A percentile compares a stretch with the other conserved stretches of the same genome.
Conservation (phyloP, 164 flowering plant species). For the Aristolochia californica region DNA sequence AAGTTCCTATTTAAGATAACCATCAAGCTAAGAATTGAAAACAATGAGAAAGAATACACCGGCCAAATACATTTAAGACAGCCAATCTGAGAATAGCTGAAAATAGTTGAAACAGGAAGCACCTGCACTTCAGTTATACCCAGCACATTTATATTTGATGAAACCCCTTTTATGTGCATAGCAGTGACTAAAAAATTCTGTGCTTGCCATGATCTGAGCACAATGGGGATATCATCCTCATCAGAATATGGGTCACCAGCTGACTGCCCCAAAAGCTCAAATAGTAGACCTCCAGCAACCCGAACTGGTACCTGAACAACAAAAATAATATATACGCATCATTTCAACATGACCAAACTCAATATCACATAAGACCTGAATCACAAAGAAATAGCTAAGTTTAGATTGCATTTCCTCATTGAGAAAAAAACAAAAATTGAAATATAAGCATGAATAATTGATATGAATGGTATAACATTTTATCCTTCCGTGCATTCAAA, state of each 20-base stretch:
- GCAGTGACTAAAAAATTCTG: constrained; percentile 75
- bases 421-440: too few species aligned
- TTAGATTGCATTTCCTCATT: too few species aligned
- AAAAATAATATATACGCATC: neutral
- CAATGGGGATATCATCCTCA: constrained; percentile 84
- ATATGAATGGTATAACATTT: too few species aligned
- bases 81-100: neutral
- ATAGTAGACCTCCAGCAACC: constrained; percentile 80
- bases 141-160: constrained; percentile 56
- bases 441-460: too few species aligned
- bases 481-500: too few species aligned
- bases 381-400: neutral
- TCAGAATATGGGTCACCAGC: constrained; percentile 74
- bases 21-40: constrained; percentile 7
- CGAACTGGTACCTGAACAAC: constrained; percentile 77
- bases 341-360: too few species aligned
- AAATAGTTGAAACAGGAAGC: neutral
- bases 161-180: constrained; percentile 66
- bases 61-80: neutral
- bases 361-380: too few species aligned
- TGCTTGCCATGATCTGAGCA: constrained; percentile 91
- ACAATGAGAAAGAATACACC: neutral
- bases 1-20: constrained; percentile 44
- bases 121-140: constrained; percentile 96
- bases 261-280: constrained; percentile 92